Conservation (phyloP, 2,329 filamentous ascomycete species). For the Penicillium sp. region DNA sequence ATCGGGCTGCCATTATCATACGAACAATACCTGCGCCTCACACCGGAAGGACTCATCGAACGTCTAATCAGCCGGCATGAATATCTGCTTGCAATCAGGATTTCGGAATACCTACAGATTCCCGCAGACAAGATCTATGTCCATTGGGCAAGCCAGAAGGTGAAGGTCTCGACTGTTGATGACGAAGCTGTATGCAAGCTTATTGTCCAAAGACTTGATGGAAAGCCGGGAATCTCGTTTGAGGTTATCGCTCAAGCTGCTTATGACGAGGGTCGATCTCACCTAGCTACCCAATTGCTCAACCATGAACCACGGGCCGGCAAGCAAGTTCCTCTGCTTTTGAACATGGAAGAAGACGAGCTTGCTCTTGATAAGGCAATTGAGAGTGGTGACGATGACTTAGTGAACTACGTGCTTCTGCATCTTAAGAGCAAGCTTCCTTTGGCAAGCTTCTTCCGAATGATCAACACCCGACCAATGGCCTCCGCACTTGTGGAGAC, state of each 20-base stretch:
- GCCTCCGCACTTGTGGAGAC: constrained; percentile 89
- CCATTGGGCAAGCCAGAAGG: constrained; percentile 95
- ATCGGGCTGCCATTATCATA: constrained; percentile 87
- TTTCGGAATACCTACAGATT: constrained; percentile 82
- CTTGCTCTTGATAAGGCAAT: constrained; percentile 95
- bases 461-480: constrained; percentile 78
- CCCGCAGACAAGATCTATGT: constrained; percentile 89
- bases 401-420: constrained; percentile 84
- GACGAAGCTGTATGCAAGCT: constrained; percentile 83
- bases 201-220: constrained; percentile 81
- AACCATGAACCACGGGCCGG: constrained; percentile 93
- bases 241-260: constrained; percentile 89
- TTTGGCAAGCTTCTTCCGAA: constrained; percentile 85
- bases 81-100: constrained; percentile 82
- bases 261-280: constrained; percentile 85
- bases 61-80: constrained; percentile 85
- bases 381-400: constrained; percentile 89
- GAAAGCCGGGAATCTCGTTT: constrained; percentile 91
- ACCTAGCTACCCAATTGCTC: constrained; percentile 85
- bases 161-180: constrained; percentile 76
- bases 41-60: constrained; percentile 81
- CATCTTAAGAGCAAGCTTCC: constrained; percentile 88
- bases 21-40: constrained; percentile 88
- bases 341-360: constrained; percentile 94
- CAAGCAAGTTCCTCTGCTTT: constrained; percentile 88